phyloP scores from a whole-genome alignment of 768 basidiomycete species.

The Auricularia cornea region DNA sequence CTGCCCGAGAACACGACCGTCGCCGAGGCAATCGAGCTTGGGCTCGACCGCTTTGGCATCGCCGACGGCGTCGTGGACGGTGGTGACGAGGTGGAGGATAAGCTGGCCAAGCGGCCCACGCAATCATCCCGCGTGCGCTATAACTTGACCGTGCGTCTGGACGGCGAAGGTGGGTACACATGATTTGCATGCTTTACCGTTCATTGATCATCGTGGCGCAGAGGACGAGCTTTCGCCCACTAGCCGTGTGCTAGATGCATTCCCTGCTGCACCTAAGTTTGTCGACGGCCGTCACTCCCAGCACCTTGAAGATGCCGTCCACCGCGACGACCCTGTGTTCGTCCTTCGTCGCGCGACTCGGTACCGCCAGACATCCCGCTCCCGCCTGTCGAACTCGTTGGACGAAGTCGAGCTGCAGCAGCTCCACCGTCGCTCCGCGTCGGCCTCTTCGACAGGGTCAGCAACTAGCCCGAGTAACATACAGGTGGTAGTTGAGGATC shows the following conservation, averaged over 20 bases:
- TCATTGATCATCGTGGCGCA: constrained; percentile 21
- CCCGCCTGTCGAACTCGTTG: constrained; percentile 64
- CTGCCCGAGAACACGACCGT: constrained; percentile 94
- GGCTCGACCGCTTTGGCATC: constrained; percentile 90
- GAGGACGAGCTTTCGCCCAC: constrained; percentile 75
- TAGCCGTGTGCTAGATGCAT: constrained; percentile 79
- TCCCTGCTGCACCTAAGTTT: constrained; percentile 62
- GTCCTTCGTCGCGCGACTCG: constrained; percentile 75
- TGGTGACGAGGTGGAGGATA: constrained; percentile 96
- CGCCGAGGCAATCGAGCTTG: constrained; percentile 90
- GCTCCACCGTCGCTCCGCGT: constrained; percentile 52
- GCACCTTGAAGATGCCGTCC: constrained; percentile 79
- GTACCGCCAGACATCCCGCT: constrained; percentile 62
- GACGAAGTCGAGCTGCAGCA: constrained; percentile 78
- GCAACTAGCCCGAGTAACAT: constrained; percentile 35
- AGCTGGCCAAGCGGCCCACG: constrained; percentile 73
- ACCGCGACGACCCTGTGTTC: constrained; percentile 80
- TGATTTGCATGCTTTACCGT: constrained; percentile 5
- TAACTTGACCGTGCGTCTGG: constrained; percentile 50
- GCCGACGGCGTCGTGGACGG: constrained; percentile 97
- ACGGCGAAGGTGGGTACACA: constrained; percentile 53
- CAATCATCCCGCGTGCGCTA: constrained; percentile 66
- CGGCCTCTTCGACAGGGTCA: constrained; percentile 44
- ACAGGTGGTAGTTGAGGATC: constrained; percentile 3
- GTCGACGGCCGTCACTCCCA: constrained; percentile 60